phyloP scores from a whole-genome alignment of 2,329 filamentous ascomycete species.

The Thelonectria olida region DNA sequence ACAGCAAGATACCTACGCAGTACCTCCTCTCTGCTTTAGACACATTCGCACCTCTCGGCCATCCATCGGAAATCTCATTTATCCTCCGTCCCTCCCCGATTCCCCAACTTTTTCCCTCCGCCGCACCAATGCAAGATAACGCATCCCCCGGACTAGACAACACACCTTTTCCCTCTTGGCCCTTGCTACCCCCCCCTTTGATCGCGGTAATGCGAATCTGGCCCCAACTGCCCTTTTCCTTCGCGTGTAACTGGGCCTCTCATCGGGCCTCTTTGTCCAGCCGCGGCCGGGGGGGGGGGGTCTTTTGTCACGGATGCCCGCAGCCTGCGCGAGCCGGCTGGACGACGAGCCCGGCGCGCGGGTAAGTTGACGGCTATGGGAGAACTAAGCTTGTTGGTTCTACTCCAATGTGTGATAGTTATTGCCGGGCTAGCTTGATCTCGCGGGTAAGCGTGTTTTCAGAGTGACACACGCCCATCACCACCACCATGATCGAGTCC shows the following conservation, averaged over 20 bases:
- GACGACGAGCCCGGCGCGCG: not conserved
- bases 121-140: conserved; percentile 34
- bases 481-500: conserved; percentile 3
- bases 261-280: conserved; percentile 22
- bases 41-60: not conserved
- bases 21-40: not conserved
- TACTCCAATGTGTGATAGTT: not conserved
- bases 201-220: conserved; percentile 17
- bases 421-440: not conserved
- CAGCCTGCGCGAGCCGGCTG: conserved; percentile 4
- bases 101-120: conserved; percentile 7
- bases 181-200: conserved; percentile 1
- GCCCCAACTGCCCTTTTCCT: not conserved
- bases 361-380: too few relatives aligned
- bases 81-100: conserved; percentile 18
- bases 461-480: too few relatives aligned
- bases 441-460: too few relatives aligned
- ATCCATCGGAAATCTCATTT: not conserved
- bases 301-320: not conserved
- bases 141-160: conserved; percentile 21
- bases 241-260: conserved; percentile 30
- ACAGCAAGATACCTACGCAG: too few relatives aligned
- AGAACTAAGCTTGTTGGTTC: not conserved
- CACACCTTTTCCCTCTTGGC: not conserved
- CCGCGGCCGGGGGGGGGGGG: conserved; percentile 23